Conservation (phyloP, 257 asterid genomes). For the Capsicum rhomboideum region DNA sequence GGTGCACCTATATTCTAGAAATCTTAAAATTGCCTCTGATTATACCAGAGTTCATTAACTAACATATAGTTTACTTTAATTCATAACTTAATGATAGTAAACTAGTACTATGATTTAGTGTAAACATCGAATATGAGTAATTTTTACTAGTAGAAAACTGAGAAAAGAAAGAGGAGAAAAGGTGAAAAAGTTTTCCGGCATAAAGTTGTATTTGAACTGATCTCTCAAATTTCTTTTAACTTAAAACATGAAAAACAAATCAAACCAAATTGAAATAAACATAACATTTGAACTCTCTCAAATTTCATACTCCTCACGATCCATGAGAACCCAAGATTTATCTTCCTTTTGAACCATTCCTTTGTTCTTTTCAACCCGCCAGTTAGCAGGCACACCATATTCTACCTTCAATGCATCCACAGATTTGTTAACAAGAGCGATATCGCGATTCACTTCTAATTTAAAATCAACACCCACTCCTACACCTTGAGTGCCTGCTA, state of each 20-base stretch:
- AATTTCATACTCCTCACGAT: slow-evolving; percentile 24
- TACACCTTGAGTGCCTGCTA: slow-evolving; percentile 62
- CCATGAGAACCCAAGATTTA: slow-evolving; percentile 68
- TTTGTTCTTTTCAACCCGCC: slow-evolving; percentile 63
- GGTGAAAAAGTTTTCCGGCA: not conserved
- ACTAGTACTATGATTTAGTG: too few species aligned
- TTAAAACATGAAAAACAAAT: not conserved
- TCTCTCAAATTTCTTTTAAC: too few species aligned
- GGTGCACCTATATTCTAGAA: too few species aligned
- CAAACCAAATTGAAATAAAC: not conserved
- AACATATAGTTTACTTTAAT: too few species aligned
- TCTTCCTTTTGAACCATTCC: slow-evolving; percentile 77
- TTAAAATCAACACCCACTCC: slow-evolving; percentile 36
- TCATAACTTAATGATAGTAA: too few species aligned
- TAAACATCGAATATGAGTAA: too few species aligned
- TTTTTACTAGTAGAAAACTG: too few species aligned
- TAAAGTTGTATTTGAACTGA: too few species aligned
- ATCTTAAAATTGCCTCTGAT: too few species aligned
- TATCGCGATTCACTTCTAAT: slow-evolving; percentile 39
- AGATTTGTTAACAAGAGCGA: slow-evolving; percentile 51
- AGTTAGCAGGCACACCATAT: slow-evolving; percentile 41
- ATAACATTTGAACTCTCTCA: not conserved
- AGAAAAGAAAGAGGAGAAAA: not conserved
- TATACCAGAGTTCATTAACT: too few species aligned
- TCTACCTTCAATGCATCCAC: slow-evolving; percentile 45